A percentile compares a stretch with the other conserved stretches of the same genome.
Conservation (phyloP, 371 early-diverging fungal genomes). For the Chytridiales sp. region DNA sequence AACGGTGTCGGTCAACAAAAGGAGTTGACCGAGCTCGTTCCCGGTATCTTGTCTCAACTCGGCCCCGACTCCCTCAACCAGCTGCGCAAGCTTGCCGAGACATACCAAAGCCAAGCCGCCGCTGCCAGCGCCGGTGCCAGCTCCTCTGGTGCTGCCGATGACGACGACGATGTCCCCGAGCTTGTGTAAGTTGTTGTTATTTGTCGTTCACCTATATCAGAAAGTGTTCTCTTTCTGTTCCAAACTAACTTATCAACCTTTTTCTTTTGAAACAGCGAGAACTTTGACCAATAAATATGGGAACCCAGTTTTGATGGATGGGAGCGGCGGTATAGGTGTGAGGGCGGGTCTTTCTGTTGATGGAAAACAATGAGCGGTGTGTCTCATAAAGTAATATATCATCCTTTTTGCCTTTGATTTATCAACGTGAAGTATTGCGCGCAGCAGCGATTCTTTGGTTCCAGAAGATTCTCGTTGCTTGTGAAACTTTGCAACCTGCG, state of each 20-base stretch:
- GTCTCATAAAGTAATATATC: too few relatives aligned
- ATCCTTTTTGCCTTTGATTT: too few relatives aligned
- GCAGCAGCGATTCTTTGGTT: too few relatives aligned
- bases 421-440: too few relatives aligned
- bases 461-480: too few relatives aligned
- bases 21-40: slow-evolving; percentile 88
- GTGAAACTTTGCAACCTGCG: too few relatives aligned
- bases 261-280: slow-evolving; percentile 13
- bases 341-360: too few relatives aligned
- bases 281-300: slow-evolving; percentile 23
- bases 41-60: slow-evolving; percentile 92
- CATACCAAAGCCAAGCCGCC: slow-evolving; percentile 67
- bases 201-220: not conserved
- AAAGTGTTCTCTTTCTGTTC: not conserved
- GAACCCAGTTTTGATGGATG: too few relatives aligned
- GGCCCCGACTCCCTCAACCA: slow-evolving; percentile 90
- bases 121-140: slow-evolving; percentile 33
- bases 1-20: slow-evolving; percentile 84
- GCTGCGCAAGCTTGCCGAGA: slow-evolving; percentile 85
- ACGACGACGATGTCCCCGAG: slow-evolving; percentile 52
- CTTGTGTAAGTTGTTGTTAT: slow-evolving; percentile 32
- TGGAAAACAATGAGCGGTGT: too few relatives aligned
- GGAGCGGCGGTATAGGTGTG: too few relatives aligned
- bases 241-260: not conserved
- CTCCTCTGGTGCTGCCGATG: slow-evolving; percentile 38